Base-by-base conservation (phyloP, 768 basidiomycete species). In the Exsudoporus frostii region DNA sequence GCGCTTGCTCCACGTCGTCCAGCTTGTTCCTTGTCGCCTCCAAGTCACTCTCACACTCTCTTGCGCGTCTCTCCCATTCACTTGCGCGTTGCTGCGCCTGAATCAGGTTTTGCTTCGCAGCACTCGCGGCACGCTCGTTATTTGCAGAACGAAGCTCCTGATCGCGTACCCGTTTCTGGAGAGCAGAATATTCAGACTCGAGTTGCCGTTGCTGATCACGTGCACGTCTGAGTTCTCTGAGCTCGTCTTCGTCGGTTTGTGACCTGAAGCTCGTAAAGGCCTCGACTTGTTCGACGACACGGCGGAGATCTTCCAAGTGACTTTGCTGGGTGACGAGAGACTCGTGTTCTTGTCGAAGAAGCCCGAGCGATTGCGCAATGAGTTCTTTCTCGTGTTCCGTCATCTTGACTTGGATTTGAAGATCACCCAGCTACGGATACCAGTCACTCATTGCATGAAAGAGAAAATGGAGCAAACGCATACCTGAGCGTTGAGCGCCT, bases 41-140 rank as follows among this genome's bases (percentile, higher is more conserved):
- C 19, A 90, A 68, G 51, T 85, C 79, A 20, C 74, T 72, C 67
- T 90, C 87, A 39, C 79, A 78, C 56, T 89, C 86, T 61, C 84
- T 84, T 19, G 87, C 82, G 22, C 84, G 84, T 56, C 80, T 80
- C 70, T 93, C 91, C 89, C 88, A 92, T 61, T 93, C 91, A 4
- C 80, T 72, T 3, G 88, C 80, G 24, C 88, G 87, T 65, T 90
- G 88, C 55, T 92, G 86, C 20, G 86, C 84, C 57, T 87, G 84
- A 20, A 78, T 69, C 27, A 92, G 76, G 65, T 70, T 86, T 65
- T 89, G 84, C 39, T 82, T 81, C 3, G 81, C 76, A 17, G 83
- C 70, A 22, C 70, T 71, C 1, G 82, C 75, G 11, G 82, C 72
- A 48, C 82, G 80, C 42, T 92, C 89, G 60, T 74, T 81, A 59